Evolutionary conservation across 1,284 basidiomycete genomes (phyloP), one percentile per base, ranked within the genome.

Genomic region (Trametes versicolor): DNA sequence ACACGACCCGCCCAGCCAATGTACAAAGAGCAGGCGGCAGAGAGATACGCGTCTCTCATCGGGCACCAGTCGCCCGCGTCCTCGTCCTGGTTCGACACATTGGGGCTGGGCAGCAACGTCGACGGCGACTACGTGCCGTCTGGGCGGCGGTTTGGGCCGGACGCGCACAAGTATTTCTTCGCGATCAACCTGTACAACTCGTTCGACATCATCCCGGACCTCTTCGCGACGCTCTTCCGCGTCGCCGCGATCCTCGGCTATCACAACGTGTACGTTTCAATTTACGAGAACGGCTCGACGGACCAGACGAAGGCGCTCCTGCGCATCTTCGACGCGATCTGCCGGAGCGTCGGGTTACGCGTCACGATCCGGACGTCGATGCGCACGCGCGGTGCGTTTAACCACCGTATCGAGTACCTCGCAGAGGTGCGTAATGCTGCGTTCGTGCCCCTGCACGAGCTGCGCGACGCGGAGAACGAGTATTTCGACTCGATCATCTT

Each of bases 171-270:
- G 77, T 98, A 98, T 80, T 98, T 95, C 80, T 97, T 98, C 79
- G 96, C 95, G 60, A 98, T 98, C 86, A 98, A 98, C 80, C 83
- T 98, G 70, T 97, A 96, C 85, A 96, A 97, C 83, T 96, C 94
- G n/a, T 98, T 98, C 85, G 95, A 97, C 81, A 82, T 98, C 76
- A 96, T 98, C 68, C 96, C 96, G 13, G 96, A 98, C 79, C 85
- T 98, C 39, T 98, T 98, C 77, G 89, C 95, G 43, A 96, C 96
- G n/a, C 90, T 98, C 71, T 98, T 98, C 83, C 89, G 95, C 60
- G 89, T 95, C 27, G 90, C 94, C 0, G 85, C 94, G 21, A 88
- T 98, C 66, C 84, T 98, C 36, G 97, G 96, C 1, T 98, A 94
- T 80, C 94, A 97, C 78, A 98, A 98, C 76, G 94, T 97, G 72